Evolutionary conservation across 164 flowering plant species (phyloP).

Genomic region (Aristolochia fimbriata): DNA sequence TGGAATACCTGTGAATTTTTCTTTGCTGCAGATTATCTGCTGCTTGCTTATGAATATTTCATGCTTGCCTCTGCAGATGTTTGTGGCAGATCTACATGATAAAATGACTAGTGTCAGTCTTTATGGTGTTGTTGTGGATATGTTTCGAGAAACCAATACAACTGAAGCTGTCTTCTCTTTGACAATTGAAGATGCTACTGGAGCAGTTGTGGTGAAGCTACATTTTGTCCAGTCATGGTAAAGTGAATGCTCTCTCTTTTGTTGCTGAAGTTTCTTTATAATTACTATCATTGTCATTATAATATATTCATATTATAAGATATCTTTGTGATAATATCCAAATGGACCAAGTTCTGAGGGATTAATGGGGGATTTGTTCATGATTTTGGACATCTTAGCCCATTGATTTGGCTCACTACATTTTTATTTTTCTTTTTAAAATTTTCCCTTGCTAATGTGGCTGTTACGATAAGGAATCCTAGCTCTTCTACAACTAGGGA

Average conservation of each 20-base stretch:
- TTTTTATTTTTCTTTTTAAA: no score
- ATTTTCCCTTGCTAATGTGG: no score
- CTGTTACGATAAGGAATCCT: no score
- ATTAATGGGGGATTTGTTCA: no score
- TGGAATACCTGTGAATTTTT: background rate
- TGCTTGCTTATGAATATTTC: background rate
- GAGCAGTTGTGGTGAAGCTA: slow-evolving; percentile 56
- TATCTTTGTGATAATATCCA: no score
- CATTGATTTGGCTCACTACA: no score
- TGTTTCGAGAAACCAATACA: slow-evolving; percentile 30
- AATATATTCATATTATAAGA: background rate
- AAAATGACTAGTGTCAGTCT: slow-evolving; percentile 86
- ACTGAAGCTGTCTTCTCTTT: slow-evolving; percentile 33
- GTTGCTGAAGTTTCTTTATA: background rate
- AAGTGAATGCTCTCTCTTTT: background rate
- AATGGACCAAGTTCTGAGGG: no score
- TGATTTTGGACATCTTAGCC: no score
- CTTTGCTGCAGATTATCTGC: background rate
- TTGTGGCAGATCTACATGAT: slow-evolving; percentile 68
- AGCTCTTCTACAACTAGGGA: no score
- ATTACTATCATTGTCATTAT: background rate
- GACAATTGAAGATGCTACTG: slow-evolving; percentile 62
- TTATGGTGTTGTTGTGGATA: slow-evolving; percentile 62
- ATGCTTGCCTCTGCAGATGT: slow-evolving; percentile 46
- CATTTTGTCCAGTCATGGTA: slow-evolving; percentile 70